Conservation (phyloP, 2,329 filamentous ascomycete species). For the Colletotrichum sp. region DNA sequence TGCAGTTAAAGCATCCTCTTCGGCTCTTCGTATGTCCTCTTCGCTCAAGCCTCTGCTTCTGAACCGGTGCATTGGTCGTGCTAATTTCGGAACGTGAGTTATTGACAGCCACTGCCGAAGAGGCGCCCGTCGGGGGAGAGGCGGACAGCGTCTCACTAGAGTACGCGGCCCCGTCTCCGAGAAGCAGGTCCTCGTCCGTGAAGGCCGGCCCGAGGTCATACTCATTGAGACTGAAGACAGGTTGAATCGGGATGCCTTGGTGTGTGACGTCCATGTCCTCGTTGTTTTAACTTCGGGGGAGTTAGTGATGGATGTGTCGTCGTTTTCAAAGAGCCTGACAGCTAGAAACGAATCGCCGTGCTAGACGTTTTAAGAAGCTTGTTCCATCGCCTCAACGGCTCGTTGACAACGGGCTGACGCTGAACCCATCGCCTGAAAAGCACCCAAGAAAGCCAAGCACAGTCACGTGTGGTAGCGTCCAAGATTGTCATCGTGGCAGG, state of each 20-base stretch:
- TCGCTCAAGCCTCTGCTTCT: slow-evolving; percentile 52
- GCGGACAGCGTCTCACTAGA: slow-evolving; percentile 30
- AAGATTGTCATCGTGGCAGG: slow-evolving; percentile 23
- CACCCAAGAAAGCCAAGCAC: background rate
- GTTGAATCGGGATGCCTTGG: slow-evolving; percentile 26
- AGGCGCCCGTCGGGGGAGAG: slow-evolving; percentile 17
- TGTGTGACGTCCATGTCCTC: background rate
- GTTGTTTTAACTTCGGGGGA: background rate
- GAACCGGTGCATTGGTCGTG: slow-evolving; percentile 11
- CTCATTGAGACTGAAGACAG: slow-evolving; percentile 31
- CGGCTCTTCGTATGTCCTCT: slow-evolving; percentile 71
- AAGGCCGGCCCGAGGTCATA: slow-evolving; percentile 47
- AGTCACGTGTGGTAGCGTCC: slow-evolving; percentile 1
- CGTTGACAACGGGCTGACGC: background rate
- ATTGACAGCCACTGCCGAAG: background rate
- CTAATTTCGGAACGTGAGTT: background rate
- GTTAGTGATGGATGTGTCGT: background rate
- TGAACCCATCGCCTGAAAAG: background rate
- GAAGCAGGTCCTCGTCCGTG: slow-evolving; percentile 24
- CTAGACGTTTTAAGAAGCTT: background rate
- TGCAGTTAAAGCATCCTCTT: slow-evolving; percentile 71
- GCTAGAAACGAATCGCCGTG: background rate
- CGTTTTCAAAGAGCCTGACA: background rate
- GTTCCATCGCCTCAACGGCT: background rate
- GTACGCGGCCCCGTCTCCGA: slow-evolving; percentile 25